Evolutionary conservation across 1,284 basidiomycete species (phyloP), one percentile per base, ranked within the genome.

Genomic region (Wallemia ichthyophaga): DNA sequence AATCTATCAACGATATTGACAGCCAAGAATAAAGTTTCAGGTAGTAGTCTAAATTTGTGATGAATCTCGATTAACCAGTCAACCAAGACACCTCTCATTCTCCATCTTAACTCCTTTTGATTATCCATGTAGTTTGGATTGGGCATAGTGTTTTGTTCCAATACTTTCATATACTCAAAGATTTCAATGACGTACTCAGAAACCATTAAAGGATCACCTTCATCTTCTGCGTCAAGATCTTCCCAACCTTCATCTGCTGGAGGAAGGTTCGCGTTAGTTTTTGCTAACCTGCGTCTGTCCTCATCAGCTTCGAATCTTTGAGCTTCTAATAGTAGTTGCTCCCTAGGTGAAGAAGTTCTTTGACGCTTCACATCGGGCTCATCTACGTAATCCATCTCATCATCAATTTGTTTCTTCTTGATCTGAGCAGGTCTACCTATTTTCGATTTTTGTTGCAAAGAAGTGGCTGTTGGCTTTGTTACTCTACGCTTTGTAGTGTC

Each of bases 61-160:
- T 98, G 92, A 24, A 95, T 83, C 72, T 96, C 89, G 64, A 98
- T 82, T 61, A 98, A 76, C 94, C 92, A 96, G 74, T 98, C 92
- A 62, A 84, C 83, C 28, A 98, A 78, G 63, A 95, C 85, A 19
- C 84, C 84, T 24, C 89, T 85, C 85, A 92, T 91, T 63, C 80
- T 80, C 88, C 88, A 94, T 1, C 82, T 81, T 28, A 95, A 76
- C 65, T 91, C 85, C 65, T 81, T 83, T 71, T 95, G 89, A 64
- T 75, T 79, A 37, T 82, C 77, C 85, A 94, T 94, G 71, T 94
- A 94, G 64, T 82, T 77, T 0, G 85, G 79, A 65, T 85, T 83
- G 0, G 89, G 82, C 75, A 91, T 81, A 0, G 82, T 88, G 13
- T 73, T 74, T 65, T 81, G 73, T 71, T 78, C 76, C 61, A 77